These are phyloP conservation scores for Chlamydomonas eustigma DNA, from an alignment of 139 green algal genomes.

Conservation along the genomic window DNA sequence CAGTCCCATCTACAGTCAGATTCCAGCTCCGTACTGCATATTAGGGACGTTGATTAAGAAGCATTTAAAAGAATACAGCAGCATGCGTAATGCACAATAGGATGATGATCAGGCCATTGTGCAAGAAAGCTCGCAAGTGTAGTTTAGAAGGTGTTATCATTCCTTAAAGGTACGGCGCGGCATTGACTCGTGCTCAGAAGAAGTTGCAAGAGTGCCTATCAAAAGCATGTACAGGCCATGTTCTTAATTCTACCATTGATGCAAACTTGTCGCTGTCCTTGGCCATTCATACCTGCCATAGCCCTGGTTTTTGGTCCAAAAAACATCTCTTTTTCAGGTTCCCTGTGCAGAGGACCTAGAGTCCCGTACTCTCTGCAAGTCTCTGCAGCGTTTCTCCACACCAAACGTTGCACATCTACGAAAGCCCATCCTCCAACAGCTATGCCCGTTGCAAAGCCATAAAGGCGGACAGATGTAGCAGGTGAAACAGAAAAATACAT, in stretches of 20 bases:
- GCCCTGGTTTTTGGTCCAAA: background rate
- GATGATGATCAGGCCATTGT: too few species aligned
- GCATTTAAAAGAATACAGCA: too few species aligned
- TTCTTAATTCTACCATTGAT: too few species aligned
- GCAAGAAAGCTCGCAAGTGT: too few species aligned
- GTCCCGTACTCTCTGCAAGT: background rate
- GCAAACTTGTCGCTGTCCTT: too few species aligned
- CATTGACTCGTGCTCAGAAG: too few species aligned
- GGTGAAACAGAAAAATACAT: background rate
- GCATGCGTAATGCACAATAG: too few species aligned
- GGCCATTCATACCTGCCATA: background rate
- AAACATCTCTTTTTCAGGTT: background rate
- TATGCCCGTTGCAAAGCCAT: background rate
- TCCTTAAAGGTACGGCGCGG: too few species aligned
- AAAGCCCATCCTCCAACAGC: background rate
- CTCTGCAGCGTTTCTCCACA: background rate
- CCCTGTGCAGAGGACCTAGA: background rate
- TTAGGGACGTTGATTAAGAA: too few species aligned
- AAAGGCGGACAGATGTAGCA: background rate
- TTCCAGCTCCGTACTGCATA: background rate
- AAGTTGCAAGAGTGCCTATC: too few species aligned
- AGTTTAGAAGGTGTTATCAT: too few species aligned
- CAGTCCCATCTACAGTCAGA: background rate
- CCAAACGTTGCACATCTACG: background rate
- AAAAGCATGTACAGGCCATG: too few species aligned